A percentile compares a stretch with the other conserved stretches of the same genome.
Conservation (phyloP, 169 alveolate genomes). For the Besnoitia besnoiti region DNA sequence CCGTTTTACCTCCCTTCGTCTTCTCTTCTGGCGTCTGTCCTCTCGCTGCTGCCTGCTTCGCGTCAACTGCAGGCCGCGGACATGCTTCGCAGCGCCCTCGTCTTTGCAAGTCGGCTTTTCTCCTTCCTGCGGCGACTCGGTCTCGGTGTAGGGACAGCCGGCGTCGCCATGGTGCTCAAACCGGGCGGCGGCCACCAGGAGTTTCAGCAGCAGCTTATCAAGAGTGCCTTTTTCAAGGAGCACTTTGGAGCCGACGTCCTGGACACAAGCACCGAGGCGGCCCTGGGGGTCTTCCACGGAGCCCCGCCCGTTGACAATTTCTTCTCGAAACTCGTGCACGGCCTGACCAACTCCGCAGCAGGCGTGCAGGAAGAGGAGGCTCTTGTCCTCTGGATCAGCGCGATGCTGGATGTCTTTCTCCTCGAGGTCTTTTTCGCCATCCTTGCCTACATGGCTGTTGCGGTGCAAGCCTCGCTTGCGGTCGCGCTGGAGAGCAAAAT, state of each 20-base stretch:
- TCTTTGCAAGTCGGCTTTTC: background rate
- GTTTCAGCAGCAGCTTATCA: background rate
- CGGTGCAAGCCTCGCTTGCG: background rate
- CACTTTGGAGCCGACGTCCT: background rate
- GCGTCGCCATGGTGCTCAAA: background rate
- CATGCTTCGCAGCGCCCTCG: background rate
- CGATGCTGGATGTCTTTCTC: background rate
- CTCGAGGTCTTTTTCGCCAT: slow-evolving; percentile 11
- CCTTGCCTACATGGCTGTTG: background rate
- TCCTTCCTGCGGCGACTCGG: background rate
- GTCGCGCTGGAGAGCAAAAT: background rate
- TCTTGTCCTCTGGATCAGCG: background rate
- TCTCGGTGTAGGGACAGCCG: background rate
- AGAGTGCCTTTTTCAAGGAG: background rate
- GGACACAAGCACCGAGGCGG: background rate
- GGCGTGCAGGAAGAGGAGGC: slow-evolving; percentile 9
- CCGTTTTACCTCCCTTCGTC: background rate
- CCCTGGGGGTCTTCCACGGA: background rate
- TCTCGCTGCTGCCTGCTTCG: background rate
- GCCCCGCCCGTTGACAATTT: background rate
- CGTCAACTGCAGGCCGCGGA: background rate
- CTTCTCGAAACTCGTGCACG: background rate
- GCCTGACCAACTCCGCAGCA: background rate
- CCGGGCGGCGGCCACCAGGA: slow-evolving; percentile 14
- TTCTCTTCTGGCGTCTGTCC: background rate